These are phyloP conservation scores for Malassezia pachydermatis DNA, from an alignment of 1,284 basidiomycete genomes.

Conservation along the genomic window DNA sequence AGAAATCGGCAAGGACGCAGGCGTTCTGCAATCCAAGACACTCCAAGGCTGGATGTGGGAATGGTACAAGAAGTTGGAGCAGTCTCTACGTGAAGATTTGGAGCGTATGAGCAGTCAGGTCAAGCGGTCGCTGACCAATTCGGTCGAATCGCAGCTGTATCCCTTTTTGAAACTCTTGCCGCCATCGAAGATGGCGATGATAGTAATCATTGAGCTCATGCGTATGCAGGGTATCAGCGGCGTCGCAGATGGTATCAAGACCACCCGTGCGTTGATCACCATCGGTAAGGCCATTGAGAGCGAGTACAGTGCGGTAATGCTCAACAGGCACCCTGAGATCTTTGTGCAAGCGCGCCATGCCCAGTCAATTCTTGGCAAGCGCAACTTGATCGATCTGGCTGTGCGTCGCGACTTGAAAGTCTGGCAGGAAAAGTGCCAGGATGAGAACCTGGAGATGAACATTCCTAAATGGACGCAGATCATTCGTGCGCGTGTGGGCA, in stretches of 20 bases:
- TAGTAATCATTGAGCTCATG: conserved; percentile 85
- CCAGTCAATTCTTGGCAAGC: conserved; percentile 24
- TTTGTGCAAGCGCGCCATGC: conserved; percentile 30
- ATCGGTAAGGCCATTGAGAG: conserved; percentile 80
- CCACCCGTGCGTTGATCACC: conserved; percentile 67
- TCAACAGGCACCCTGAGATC: conserved; percentile 31
- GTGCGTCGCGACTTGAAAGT: conserved; percentile 32
- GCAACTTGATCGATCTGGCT: conserved; percentile 28
- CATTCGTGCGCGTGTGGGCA: conserved; percentile 67
- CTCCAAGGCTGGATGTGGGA: conserved; percentile 47
- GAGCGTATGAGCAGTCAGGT: conserved; percentile 17
- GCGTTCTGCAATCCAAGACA: conserved; percentile 27
- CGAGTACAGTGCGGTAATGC: conserved; percentile 49
- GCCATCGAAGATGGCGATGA: conserved; percentile 69
- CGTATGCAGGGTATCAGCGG: conserved; percentile 68
- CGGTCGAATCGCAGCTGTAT: conserved; percentile 29
- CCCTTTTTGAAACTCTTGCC: conserved; percentile 69
- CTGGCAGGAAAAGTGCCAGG: conserved; percentile 55
- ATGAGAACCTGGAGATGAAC: conserved; percentile 52
- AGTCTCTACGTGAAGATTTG: conserved; percentile 25
- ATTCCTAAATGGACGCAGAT: conserved; percentile 64
- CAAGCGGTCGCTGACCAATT: neutral
- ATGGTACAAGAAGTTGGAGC: conserved; percentile 39
- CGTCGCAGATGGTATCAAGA: conserved; percentile 77
- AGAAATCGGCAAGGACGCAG: conserved; percentile 29